phyloP scores from a whole-genome alignment of 305 asterid species.

The Nicotiana rustica region DNA sequence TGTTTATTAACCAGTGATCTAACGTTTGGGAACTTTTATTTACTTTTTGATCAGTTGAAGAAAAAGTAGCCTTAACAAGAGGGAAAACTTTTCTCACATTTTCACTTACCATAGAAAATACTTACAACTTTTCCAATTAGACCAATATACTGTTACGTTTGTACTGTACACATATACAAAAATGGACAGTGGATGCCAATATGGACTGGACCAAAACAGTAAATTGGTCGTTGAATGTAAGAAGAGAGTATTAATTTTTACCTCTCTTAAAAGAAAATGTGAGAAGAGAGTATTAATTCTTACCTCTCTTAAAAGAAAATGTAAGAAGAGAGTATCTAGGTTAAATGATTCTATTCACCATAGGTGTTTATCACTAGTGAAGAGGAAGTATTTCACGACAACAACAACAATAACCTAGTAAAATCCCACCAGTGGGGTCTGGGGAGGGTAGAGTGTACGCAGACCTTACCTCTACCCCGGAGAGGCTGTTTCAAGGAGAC shows the following conservation, averaged over 20 bases:
- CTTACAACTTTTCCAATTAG: background rate
- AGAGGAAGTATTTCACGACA: background rate
- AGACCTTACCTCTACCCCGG: too few species aligned
- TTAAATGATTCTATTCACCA: background rate
- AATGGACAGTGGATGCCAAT: background rate
- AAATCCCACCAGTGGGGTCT: too few species aligned
- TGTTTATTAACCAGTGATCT: background rate
- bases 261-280: background rate
- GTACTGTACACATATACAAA: slow-evolving; percentile 2
- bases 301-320: background rate
- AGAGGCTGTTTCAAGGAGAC: too few species aligned
- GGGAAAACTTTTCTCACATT: slow-evolving; percentile 24
- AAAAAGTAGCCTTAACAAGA: background rate
- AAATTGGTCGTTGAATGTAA: slow-evolving; percentile 11
- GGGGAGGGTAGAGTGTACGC: too few species aligned
- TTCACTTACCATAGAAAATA: slow-evolving; percentile 10
- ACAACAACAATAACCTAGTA: too few species aligned
- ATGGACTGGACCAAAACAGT: background rate
- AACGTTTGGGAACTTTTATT: slow-evolving; percentile 23
- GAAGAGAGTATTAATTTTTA: background rate
- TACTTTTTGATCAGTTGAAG: slow-evolving; percentile 15
- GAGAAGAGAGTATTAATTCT: background rate
- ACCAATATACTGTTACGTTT: background rate
- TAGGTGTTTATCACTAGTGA: slow-evolving; percentile 8
- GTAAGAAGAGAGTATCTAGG: background rate